Evolutionary conservation across 2,329 filamentous ascomycete genomes (phyloP).

Genomic region (Diaporthe longicolla): DNA sequence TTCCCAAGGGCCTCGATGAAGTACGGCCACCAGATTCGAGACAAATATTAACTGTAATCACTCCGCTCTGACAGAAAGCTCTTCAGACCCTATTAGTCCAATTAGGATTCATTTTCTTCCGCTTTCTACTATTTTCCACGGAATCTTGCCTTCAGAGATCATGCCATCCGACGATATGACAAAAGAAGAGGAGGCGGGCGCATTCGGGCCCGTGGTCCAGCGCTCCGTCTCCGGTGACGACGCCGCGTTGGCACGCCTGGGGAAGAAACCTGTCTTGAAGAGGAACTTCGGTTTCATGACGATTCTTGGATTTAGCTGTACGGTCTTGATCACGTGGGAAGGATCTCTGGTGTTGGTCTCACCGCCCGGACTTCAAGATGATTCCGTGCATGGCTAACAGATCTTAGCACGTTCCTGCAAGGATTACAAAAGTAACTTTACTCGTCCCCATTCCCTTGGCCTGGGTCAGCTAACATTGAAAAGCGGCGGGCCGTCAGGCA

Average conservation of each 20-base stretch:
- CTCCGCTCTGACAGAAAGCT: background rate
- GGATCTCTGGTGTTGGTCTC: conserved; percentile 42
- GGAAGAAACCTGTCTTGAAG: conserved; percentile 34
- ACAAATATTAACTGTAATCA: background rate
- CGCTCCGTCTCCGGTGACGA: conserved; percentile 9
- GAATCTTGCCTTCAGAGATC: background rate
- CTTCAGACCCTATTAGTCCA: background rate
- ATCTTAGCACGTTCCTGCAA: conserved; percentile 10
- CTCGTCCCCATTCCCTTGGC: background rate
- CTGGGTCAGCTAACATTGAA: conserved; percentile 40
- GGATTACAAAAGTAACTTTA: conserved; percentile 20
- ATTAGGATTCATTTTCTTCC: background rate
- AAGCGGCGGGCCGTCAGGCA: conserved; percentile 62
- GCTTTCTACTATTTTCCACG: background rate
- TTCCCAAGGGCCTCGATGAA: too few relatives aligned
- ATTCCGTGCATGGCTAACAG: background rate
- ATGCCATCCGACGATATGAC: background rate
- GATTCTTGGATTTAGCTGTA: conserved; percentile 31
- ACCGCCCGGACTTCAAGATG: accelerated
- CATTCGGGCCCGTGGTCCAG: background rate
- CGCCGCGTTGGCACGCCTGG: conserved; percentile 8
- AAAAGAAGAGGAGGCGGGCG: background rate
- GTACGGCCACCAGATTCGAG: too few relatives aligned
- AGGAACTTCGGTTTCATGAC: conserved; percentile 37
- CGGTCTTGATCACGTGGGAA: conserved; percentile 29